Base-by-base conservation (phyloP, 176 grass and related monocot genomes). In the Musa schizocarpa region DNA sequence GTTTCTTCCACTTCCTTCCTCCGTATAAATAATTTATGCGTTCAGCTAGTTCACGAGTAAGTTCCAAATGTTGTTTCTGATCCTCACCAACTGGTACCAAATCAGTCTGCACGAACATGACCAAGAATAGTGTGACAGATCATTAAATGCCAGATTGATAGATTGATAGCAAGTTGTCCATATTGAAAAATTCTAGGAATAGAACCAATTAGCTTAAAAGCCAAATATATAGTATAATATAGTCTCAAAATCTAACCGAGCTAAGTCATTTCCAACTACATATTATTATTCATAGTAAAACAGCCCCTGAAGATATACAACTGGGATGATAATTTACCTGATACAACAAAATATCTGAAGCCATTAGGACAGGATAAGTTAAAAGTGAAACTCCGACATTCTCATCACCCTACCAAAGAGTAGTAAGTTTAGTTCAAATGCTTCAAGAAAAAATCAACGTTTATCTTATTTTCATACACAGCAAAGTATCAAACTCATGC, bases 71-170 rank as follows among this genome's bases (percentile, higher is more conserved):
- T 50, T 98, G 95, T 80, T 89, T 98, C 84, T 98, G 95, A 83
- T 98, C 95, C 86, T 98, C 95, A 68, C 95, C 95, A 85, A 98
- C 95, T 76, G 95, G 95, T 76, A 98, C 95, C 69, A 98, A 87
- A 89, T 98, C 95, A 12, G 95, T 93, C 95, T 98, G 86, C 76
- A 74, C 21, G 74, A 69, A 66, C 72, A 83, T 66, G 26, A 43
- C 9, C 26, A 61, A 52, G 49, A 54, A 63, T 27, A 13, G 20
- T 48, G 1, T 1, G 51, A 43, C 34, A 49, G 54, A 52, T 25
- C 8, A 21, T 3, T 56, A 9, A 9, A 16, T 34, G 9, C 29
- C 52, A 27, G 23, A 74, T 56, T 49, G 61, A 12, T 50, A 53
- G 48, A 21, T 73, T 56, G 85, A 86, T 48, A 73, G 77, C 13